phyloP scores from a whole-genome alignment of 2,329 filamentous ascomycete species.

The Colletotrichum truncatum region DNA sequence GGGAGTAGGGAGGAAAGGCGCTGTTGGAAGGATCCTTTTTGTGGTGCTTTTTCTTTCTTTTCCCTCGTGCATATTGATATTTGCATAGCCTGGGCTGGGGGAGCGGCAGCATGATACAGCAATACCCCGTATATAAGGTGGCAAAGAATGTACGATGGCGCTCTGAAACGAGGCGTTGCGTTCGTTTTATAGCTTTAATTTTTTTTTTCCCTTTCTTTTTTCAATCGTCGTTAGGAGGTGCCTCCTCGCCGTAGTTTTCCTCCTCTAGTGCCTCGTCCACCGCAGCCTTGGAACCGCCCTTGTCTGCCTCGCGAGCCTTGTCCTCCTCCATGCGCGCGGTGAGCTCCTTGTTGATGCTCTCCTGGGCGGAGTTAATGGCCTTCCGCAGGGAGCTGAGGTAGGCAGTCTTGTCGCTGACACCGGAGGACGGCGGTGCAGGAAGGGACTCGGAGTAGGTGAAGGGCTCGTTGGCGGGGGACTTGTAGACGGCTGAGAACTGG shows the following conservation, averaged over 20 bases:
- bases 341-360: constrained; percentile 74
- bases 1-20: constrained; percentile 30
- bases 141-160: constrained; percentile 19
- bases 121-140: constrained; percentile 37
- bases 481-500: constrained; percentile 62
- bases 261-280: constrained; percentile 70
- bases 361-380: constrained; percentile 68
- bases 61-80: constrained; percentile 31
- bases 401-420: constrained; percentile 60
- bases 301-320: constrained; percentile 57
- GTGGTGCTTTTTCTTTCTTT: constrained; percentile 17
- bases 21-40: constrained; percentile 11
- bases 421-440: constrained; percentile 42
- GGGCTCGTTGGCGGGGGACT: constrained; percentile 56
- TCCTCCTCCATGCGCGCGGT: constrained; percentile 81
- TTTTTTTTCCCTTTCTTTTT: background rate
- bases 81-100: constrained; percentile 33
- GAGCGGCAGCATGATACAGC: constrained; percentile 36
- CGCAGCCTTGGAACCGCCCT: constrained; percentile 32
- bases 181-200: background rate
- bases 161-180: constrained; percentile 8
- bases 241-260: constrained; percentile 88
- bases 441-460: constrained; percentile 54
- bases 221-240: constrained; percentile 70
- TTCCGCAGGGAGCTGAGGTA: constrained; percentile 69